Base-by-base conservation (phyloP, 768 basidiomycete species). In the Boletus fagicola region DNA sequence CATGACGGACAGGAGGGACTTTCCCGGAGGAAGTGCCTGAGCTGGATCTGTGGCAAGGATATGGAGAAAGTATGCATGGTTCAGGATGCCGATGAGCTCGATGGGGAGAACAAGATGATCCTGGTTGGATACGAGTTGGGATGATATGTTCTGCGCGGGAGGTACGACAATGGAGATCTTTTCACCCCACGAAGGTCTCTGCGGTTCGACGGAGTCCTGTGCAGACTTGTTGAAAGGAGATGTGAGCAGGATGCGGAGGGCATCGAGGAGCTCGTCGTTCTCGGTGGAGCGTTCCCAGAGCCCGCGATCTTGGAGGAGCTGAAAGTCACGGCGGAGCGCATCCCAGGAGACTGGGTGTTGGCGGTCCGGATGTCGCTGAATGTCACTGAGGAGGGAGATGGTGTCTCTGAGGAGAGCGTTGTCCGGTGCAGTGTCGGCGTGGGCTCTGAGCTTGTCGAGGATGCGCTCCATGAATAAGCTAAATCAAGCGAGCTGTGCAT, bases 1-100 rank as follows among this genome's bases (percentile, higher is more conserved):
- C 68, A 90, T 74, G 74, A 85, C 79, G 9, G 88, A 87, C 5
- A 90, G 70, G 5, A 90, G 73, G 1, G 87, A 87, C 69, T 91
- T 91, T 50, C 85, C 86, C 1, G 84, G 80, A 3, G 89, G 86
- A n/a, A 90, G 72, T 9, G 87, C 78, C 45, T 75, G 78, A 0
- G 74, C 64, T 7, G 86, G 82, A 42, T 89, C 80, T 4, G 80
- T 85, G 4, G 84, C 83, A 12, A 91, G 81, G n/a, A 82, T 61
- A 65, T 88, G 86, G 10, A 90, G 77, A 60, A 87, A 85, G 66
- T 84, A 85, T 0, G 80, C 76, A 56, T 86, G 77, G 60, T 88
- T 81, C 48, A 88, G 71, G 38, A 76, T 60, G 35, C 84, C 75
- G 13, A 84, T 63, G 22, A 89, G 77, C 55, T 88, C 86, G 10